phyloP scores from a whole-genome alignment of 768 basidiomycete genomes.

The Porphyrellus cyaneotinctus region DNA sequence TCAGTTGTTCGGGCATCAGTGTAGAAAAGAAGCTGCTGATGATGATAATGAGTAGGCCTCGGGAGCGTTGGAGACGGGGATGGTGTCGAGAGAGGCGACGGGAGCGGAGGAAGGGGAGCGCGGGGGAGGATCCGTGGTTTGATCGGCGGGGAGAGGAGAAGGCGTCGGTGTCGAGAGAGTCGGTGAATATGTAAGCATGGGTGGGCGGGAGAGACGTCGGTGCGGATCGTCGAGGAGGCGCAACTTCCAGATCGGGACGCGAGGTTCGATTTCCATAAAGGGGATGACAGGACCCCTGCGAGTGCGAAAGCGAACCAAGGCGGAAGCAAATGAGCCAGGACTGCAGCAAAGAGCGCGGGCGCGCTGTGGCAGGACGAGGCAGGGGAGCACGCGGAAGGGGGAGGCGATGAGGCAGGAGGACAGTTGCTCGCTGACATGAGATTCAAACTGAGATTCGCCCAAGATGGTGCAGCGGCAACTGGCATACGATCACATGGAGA shows the following conservation, averaged over 20 bases:
- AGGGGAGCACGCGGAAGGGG: conserved; percentile 11
- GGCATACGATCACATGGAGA: conserved; percentile 31
- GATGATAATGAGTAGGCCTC: conserved; percentile 2
- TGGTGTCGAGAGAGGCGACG: conserved; percentile 12
- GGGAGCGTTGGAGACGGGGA: conserved; percentile 12
- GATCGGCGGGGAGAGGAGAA: conserved; percentile 19
- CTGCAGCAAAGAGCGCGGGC: conserved; percentile 25
- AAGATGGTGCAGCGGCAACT: conserved; percentile 35
- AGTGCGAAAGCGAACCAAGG: conserved; percentile 29
- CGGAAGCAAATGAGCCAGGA: conserved; percentile 22
- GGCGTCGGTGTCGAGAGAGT: conserved; percentile 16
- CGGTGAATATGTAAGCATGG: conserved; percentile 25
- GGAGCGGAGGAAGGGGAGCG: conserved; percentile 15
- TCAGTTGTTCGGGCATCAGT: conserved; percentile 13
- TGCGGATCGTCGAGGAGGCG: conserved; percentile 29
- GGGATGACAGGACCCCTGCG: conserved; percentile 27
- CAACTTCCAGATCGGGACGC: conserved; percentile 11
- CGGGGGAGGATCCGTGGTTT: conserved; percentile 7
- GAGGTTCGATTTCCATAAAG: conserved; percentile 20
- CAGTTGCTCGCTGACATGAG: conserved; percentile 26
- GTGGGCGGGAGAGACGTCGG: conserved; percentile 20
- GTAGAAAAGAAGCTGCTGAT: conserved; percentile 22
- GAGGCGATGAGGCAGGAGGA: conserved; percentile 16
- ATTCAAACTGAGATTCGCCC: conserved; percentile 31
- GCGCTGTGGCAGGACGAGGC: conserved; percentile 21